Evolutionary conservation across 352 stramenopile species (phyloP), one percentile per base, ranked within the genome.

Genomic region (Phytophthora podocarpi): DNA sequence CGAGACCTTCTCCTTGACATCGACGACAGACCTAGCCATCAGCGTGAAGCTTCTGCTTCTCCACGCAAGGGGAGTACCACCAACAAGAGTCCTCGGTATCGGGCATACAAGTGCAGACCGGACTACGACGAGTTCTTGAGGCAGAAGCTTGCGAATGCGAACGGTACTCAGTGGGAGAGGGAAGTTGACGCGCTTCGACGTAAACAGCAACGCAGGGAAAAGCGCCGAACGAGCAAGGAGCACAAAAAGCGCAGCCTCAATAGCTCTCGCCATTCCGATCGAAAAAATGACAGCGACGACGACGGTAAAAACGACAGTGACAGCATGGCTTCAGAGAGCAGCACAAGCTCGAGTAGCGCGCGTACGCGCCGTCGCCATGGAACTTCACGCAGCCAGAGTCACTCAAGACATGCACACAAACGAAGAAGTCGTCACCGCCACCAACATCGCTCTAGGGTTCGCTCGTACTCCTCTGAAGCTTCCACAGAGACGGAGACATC

Each of bases 71-170:
- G 9, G 5, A 50, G 26, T 24, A 32, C 16, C 23, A 7, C 5
- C 3, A 64, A 45, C 23, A 67, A 60, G 20, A 72, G 54, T 43
- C 70, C 63, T 12, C 52, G 70, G 9, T 56, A 69, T n/a, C 77
- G 64, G 20, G 70, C 62, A 23, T 74, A 78, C 45, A 57, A 52
- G 24, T 77, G 54, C 24, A 70, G 41, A 36, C 23, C 46, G n/a
- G 80, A 87, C 36, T 89, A 87, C 36, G 76, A 89, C 51, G 59
- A 64, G 34, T 87, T 86, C 31, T 52, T 85, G 10, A 48, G 51
- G 16, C 24, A 58, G 24, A 59, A 71, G 30, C 27, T 41, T 15
- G 28, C 11, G 11, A 8, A 30, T 27, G 52, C 30, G n/a, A 68
- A 56, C 21, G 64, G 43, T 28, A 48, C 36, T 27, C 58, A 64